Conservation (phyloP, 768 basidiomycete species). For the Lactifluus piperatus region DNA sequence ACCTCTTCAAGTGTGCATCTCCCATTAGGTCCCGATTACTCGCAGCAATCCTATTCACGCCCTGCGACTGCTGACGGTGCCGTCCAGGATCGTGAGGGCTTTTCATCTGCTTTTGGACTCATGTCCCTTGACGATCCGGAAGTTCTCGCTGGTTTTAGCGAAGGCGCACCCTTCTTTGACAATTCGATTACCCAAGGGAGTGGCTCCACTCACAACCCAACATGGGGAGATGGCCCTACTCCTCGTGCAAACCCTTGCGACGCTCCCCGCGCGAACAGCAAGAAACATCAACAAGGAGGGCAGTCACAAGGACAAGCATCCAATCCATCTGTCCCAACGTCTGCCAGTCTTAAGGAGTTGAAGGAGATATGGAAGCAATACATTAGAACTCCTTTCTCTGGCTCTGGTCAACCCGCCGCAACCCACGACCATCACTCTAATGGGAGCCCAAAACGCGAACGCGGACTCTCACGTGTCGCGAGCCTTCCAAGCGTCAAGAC, state of each 20-base stretch:
- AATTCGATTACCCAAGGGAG: slow-evolving; percentile 4
- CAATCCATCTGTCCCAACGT: slow-evolving; percentile 31
- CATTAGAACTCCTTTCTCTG: slow-evolving; percentile 55
- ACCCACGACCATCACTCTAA: slow-evolving; percentile 5
- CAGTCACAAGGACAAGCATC: slow-evolving; percentile 23
- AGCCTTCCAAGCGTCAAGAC: slow-evolving; percentile 66
- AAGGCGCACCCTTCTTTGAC: slow-evolving; percentile 56
- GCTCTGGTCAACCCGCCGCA: slow-evolving; percentile 26
- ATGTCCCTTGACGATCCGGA: slow-evolving; percentile 70
- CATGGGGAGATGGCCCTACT: slow-evolving; percentile 16
- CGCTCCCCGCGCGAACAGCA: slow-evolving; percentile 19
- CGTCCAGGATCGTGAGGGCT: slow-evolving; percentile 23
- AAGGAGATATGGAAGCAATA: slow-evolving; percentile 70
- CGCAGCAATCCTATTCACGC: slow-evolving; percentile 16
- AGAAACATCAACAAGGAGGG: slow-evolving; percentile 13
- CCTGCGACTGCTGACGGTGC: slow-evolving; percentile 18
- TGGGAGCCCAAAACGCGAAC: slow-evolving; percentile 24
- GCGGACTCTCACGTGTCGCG: slow-evolving; percentile 47
- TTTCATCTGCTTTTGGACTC: slow-evolving; percentile 52
- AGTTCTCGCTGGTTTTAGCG: slow-evolving; percentile 52
- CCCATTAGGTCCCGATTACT: slow-evolving; percentile 29
- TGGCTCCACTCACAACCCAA: slow-evolving; percentile 4
- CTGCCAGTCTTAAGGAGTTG: slow-evolving; percentile 36
- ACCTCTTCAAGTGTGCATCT: slow-evolving; percentile 45
- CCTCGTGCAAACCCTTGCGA: slow-evolving; percentile 16